A percentile compares a stretch with the other conserved stretches of the same genome.
phyloP scores from a whole-genome alignment of 495 filamentous ascomycete genomes.

The Penicillium subrubescens region DNA sequence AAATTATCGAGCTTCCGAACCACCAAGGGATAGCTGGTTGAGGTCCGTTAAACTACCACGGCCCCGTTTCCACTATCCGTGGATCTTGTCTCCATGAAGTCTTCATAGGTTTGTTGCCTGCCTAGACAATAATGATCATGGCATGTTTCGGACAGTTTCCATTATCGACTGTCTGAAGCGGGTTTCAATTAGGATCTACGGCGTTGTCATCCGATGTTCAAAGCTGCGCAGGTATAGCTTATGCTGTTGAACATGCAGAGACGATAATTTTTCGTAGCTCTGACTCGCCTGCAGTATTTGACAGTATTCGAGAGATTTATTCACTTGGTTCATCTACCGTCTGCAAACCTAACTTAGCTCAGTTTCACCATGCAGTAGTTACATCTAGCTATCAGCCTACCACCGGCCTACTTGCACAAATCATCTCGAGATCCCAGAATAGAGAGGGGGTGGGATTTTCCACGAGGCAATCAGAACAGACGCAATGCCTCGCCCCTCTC shows the following conservation, averaged over 20 bases:
- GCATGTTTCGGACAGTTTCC: not conserved
- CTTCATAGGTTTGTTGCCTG: not conserved
- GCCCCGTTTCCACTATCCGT: not conserved
- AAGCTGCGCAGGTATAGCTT: not conserved
- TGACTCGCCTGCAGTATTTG: not conserved
- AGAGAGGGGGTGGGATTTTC: not conserved
- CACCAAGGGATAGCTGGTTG: not conserved
- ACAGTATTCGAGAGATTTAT: not conserved
- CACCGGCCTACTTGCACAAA: not conserved
- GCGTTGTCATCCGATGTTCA: not conserved
- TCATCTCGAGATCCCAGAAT: not conserved
- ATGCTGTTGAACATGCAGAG: not conserved
- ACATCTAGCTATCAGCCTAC: not conserved
- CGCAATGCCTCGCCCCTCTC: conserved; percentile 13
- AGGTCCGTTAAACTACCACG: not conserved
- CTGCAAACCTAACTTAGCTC: not conserved
- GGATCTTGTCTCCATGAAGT: not conserved
- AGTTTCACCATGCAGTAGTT: conserved; percentile 4
- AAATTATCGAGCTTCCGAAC: not conserved
- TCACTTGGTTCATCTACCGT: not conserved
- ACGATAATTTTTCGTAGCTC: not conserved
- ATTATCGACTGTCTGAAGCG: not conserved
- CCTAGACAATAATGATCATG: not conserved
- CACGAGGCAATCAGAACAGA: conserved; percentile 17
- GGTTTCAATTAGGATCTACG: conserved; percentile 2